Evolutionary conservation across 2,329 filamentous ascomycete species (phyloP), one percentile per base, ranked within the genome.

Genomic region (Scortechinia acanthostroma): DNA sequence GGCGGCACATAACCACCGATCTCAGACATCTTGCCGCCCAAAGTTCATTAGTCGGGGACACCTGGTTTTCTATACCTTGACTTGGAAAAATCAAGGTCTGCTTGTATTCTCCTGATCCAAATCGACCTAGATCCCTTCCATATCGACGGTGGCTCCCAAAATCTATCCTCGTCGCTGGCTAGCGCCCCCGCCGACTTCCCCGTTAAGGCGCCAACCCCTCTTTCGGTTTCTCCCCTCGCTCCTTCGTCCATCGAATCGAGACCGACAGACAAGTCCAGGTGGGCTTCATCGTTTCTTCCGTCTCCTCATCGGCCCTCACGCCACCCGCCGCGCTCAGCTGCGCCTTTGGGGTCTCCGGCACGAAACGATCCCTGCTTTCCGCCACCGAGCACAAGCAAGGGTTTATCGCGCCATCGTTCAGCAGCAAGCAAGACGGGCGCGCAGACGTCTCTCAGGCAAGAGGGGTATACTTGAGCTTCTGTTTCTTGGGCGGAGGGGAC

Each of bases 321-420:
- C 25, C 10, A 30, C 10, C n/a, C 25, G 10, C 25, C 25, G 25
- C n/a, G 25, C n/a, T n/a, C 25, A 30, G 10, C n/a, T n/a, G 25
- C 25, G 25, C 25, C 35, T 40, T 19, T 40, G 35, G 35, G 17
- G 17, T 6, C 17, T 40, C 35, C 35, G 35, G 6, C 17, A 40
- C 35, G 35, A 40, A 17, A 40, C 35, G 10, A 13, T 40, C 35
- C 35, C 35, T 19, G 35, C 35, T 40, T 17, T 40, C 35, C 35
- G 35, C 10, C 35, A 40, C 20, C 35, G 35, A 6, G 35, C 35
- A 19, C 35, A 40, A 19, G 6, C 35, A 40, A 13, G 35, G 6
- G 6, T 40, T 6, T 40, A 40, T 40, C 10, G 35, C 10, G 35
- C 10, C 10, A 40, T 40, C 17, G 35, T 40, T 17, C 10, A 40